A percentile compares a stretch with the other conserved stretches of the same genome.
phyloP scores from a whole-genome alignment of 164 flowering plant genomes.

The Berberis thunbergii region DNA sequence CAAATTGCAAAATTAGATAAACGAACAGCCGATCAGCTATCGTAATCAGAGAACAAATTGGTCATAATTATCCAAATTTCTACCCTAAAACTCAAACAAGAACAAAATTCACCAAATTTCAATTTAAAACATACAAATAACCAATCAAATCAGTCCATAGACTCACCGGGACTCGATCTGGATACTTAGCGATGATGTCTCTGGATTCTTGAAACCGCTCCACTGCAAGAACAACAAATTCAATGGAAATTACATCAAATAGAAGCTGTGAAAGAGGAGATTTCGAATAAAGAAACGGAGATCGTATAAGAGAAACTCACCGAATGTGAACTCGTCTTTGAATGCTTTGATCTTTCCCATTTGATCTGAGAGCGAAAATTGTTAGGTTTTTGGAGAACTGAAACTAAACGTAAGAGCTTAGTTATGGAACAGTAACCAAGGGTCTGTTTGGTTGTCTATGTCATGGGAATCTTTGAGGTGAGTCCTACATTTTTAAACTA shows the following conservation, averaged over 20 bases:
- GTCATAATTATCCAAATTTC: not conserved
- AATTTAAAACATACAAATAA: not conserved
- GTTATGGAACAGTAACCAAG: too few species aligned
- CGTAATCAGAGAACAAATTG: too few species aligned
- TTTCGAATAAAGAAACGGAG: not conserved
- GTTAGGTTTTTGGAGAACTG: not conserved
- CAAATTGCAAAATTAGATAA: too few species aligned
- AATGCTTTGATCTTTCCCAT: slow-evolving; percentile 48
- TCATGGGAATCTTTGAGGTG: too few species aligned
- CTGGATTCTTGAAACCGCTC: slow-evolving; percentile 54
- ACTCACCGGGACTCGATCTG: slow-evolving; percentile 71
- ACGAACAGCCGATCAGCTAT: too few species aligned
- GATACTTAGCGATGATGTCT: slow-evolving; percentile 61
- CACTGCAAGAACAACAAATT: slow-evolving; percentile 24
- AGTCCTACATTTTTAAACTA: too few species aligned
- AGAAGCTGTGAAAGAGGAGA: not conserved
- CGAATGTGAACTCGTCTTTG: slow-evolving; percentile 53
- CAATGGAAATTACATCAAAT: not conserved
- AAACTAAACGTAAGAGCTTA: too few species aligned
- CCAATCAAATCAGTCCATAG: not conserved
- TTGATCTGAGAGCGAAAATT: slow-evolving; percentile 1
- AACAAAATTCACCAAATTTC: too few species aligned
- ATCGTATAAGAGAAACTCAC: slow-evolving; percentile 22
- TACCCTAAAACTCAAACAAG: not conserved
- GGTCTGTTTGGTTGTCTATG: too few species aligned